Conservation (phyloP, 2,329 filamentous ascomycete species). For the Dactylellina haptotyla region DNA sequence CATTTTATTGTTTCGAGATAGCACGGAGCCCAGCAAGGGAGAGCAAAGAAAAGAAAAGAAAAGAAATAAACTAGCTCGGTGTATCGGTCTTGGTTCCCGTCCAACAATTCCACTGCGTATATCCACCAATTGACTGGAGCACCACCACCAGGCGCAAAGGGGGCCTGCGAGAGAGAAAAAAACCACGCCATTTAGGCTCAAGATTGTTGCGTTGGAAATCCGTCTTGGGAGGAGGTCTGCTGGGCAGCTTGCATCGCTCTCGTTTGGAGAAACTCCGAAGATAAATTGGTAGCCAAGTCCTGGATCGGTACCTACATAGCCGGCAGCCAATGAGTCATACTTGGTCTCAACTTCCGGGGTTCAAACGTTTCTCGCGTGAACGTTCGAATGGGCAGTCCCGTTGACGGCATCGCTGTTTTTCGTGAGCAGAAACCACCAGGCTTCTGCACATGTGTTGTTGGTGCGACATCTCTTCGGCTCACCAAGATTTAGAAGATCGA, state of each 20-base stretch:
- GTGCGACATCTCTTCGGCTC: too few relatives aligned
- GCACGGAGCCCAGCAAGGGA: too few relatives aligned
- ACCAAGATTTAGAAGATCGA: too few relatives aligned
- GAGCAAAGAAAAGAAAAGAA: too few relatives aligned
- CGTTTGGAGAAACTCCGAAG: constrained; percentile 32
- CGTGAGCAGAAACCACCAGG: too few relatives aligned
- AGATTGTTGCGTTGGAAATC: constrained; percentile 31
- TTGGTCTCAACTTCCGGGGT: background rate
- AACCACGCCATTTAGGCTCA: constrained; percentile 42
- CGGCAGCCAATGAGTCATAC: constrained; percentile 6
- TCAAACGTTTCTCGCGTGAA: background rate
- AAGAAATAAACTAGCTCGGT: constrained; percentile 26
- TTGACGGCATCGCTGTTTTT: too few relatives aligned
- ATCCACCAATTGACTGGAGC: constrained; percentile 48
- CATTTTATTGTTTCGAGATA: constrained; percentile 29
- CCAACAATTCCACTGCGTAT: background rate
- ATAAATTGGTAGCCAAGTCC: constrained; percentile 24
- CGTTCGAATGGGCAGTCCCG: background rate
- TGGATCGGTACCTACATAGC: background rate
- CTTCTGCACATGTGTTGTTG: too few relatives aligned
- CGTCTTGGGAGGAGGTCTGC: constrained; percentile 28
- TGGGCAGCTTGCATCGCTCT: constrained; percentile 2
- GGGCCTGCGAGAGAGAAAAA: constrained; percentile 1
- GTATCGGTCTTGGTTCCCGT: constrained; percentile 47
- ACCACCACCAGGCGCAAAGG: too few relatives aligned